These are phyloP conservation scores for Vitis riparia DNA, from an alignment of 164 flowering plant species.

Conservation along the genomic window DNA sequence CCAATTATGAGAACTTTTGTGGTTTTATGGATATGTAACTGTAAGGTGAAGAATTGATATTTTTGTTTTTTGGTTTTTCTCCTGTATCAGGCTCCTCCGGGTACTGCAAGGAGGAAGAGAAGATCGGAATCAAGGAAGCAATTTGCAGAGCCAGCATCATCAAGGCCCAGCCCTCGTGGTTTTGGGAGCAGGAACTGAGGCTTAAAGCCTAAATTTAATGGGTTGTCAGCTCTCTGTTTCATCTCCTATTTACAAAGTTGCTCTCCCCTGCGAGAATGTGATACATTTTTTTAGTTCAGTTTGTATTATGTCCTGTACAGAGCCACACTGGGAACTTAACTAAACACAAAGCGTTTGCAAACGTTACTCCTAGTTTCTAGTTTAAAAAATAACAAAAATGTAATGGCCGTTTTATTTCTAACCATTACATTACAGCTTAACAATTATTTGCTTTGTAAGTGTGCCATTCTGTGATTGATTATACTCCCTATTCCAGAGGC, in stretches of 20 bases:
- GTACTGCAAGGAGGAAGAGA: conserved; percentile 81
- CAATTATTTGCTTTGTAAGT: no score
- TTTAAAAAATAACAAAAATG: no score
- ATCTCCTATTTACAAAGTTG: not conserved
- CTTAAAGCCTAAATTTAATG: not conserved
- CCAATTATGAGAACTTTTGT: no score
- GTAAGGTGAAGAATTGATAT: not conserved
- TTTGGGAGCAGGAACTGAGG: conserved; percentile 61
- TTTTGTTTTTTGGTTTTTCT: not conserved
- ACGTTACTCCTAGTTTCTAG: no score
- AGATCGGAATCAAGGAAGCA: conserved; percentile 64
- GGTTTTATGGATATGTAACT: not conserved
- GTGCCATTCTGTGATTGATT: no score
- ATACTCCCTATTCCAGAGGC: no score
- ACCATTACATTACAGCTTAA: no score
- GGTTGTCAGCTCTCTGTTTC: not conserved
- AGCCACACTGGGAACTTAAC: no score
- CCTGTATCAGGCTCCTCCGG: conserved; percentile 67
- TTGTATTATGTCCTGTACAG: not conserved
- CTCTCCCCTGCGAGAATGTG: not conserved
- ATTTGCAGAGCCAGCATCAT: conserved; percentile 52
- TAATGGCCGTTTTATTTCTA: no score
- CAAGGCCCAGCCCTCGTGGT: conserved; percentile 79
- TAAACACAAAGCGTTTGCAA: no score
- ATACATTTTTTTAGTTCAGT: not conserved